Base-by-base conservation (phyloP, 2,329 filamentous ascomycete genomes). In the Penicillium sp. region DNA sequence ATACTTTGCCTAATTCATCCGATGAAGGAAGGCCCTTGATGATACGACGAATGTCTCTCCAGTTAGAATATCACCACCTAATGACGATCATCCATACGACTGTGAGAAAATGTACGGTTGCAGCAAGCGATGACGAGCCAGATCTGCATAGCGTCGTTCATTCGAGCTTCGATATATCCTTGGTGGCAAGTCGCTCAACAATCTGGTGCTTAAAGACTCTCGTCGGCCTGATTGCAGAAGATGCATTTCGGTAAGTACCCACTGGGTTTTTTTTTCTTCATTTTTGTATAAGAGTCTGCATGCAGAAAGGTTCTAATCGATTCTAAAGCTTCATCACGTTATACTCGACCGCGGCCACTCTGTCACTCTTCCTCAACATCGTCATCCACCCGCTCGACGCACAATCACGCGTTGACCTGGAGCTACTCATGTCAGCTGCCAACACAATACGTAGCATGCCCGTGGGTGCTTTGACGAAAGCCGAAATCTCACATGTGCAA, bases 81-180 rank as follows among this genome's bases (percentile, higher is more conserved):
- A 56, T 66, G 55, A 65, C 59, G 0, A 19, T 66, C 7, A 55
- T 63, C 6, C 64, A 66, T 40, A 63, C 64, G n/a, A 60, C 56
- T 33, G 60, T 66, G 14, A 55, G 64, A 44, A 64, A 50, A 59
- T 66, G 64, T 37, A 64, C 56, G 0, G 13, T 36, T 1, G 59
- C 55, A 2, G 37, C 49, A 3, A 44, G 39, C 22, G 60, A 59
- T 37, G 56, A 27, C 4, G 40, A 27, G 11, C 27, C 18, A n/a
- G 62, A 61, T 47, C 59, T 64, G 16, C 64, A 66, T 49, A 39
- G 24, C 11, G 64, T 64, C 6, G 64, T 61, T 24, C 64, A 66
- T 60, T 66, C 64, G 22, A 66, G 64, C 46, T 66, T 66, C n/a
- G 64, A 66, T 36, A 16, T 66, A 13, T 63, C 62, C 4, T 39